phyloP scores from a whole-genome alignment of 2,329 filamentous ascomycete species.

The Diatrype stigma region DNA sequence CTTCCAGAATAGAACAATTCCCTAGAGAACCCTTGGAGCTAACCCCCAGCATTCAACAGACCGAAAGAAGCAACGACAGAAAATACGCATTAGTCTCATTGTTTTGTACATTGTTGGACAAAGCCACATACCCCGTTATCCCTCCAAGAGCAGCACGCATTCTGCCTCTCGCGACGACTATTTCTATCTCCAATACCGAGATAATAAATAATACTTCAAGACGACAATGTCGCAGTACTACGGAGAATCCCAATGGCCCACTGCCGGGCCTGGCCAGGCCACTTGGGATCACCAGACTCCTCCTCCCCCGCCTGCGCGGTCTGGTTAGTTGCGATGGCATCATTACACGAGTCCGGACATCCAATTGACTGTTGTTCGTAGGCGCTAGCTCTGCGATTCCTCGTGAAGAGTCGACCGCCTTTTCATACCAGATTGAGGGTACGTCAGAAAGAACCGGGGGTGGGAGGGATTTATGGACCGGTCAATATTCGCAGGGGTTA shows the following conservation, averaged over 20 bases:
- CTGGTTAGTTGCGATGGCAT: slow-evolving; percentile 46
- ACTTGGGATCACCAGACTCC: slow-evolving; percentile 72
- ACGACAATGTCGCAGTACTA: slow-evolving; percentile 31
- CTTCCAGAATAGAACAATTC: not conserved
- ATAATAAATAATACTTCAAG: not conserved
- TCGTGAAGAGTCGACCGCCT: slow-evolving; percentile 72
- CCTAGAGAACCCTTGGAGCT: not conserved
- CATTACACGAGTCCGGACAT: not conserved
- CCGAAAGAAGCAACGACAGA: slow-evolving; percentile 3
- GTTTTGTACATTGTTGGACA: slow-evolving; percentile 1
- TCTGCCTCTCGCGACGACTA: slow-evolving; percentile 2
- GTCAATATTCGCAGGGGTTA: slow-evolving; percentile 4
- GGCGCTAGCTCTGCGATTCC: slow-evolving; percentile 72
- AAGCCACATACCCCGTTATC: not conserved
- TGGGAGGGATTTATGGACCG: not conserved
- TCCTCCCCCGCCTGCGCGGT: slow-evolving; percentile 59
- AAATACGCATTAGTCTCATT: slow-evolving; percentile 14
- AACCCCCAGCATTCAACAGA: not conserved
- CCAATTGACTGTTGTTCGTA: slow-evolving; percentile 31
- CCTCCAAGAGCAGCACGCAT: not conserved
- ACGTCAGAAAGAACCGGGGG: slow-evolving; percentile 38
- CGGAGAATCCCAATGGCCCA: slow-evolving; percentile 30
- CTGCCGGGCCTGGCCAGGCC: slow-evolving; percentile 48
- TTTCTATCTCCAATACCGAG: slow-evolving; percentile 3
- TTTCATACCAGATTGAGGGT: slow-evolving; percentile 87